phyloP scores from a whole-genome alignment of 352 stramenopile genomes.

The Thalassiosira exigua region DNA sequence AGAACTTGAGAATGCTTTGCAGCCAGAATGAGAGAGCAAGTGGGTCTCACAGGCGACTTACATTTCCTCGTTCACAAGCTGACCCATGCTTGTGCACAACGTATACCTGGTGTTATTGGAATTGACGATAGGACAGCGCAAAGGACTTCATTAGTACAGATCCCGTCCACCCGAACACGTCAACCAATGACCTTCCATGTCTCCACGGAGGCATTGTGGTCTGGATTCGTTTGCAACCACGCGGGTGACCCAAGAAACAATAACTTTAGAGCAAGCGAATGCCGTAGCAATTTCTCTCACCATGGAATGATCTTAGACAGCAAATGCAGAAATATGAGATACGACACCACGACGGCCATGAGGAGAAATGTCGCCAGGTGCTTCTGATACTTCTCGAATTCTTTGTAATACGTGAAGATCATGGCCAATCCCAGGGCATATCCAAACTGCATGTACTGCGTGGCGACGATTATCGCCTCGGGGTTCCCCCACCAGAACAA shows the following conservation, averaged over 20 bases:
- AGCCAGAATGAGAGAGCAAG: too few species aligned
- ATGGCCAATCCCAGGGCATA: conserved; percentile 74
- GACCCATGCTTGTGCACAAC: conserved; percentile 57
- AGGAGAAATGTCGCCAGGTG: conserved; percentile 10
- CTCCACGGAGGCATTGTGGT: too few species aligned
- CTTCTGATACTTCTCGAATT: conserved; percentile 17
- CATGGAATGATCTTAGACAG: conserved; percentile 52
- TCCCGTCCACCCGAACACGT: too few species aligned
- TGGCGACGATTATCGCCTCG: conserved; percentile 70
- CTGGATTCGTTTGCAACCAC: too few species aligned
- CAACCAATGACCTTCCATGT: too few species aligned
- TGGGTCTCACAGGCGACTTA: too few species aligned
- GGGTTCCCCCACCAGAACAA: conserved; percentile 80
- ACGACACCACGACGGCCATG: conserved; percentile 32
- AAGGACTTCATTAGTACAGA: too few species aligned
- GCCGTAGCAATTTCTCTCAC: too few species aligned
- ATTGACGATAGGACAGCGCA: too few species aligned
- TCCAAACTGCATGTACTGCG: conserved; percentile 84
- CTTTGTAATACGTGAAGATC: conserved; percentile 71
- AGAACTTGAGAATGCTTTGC: not conserved
- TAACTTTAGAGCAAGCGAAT: too few species aligned
- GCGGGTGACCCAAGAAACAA: too few species aligned
- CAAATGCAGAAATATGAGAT: conserved; percentile 44
- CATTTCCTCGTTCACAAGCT: conserved; percentile 60
- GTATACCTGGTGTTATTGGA: conserved; percentile 44